phyloP scores from a whole-genome alignment of 495 filamentous ascomycete species.

The Chlorociboria aeruginascens region DNA sequence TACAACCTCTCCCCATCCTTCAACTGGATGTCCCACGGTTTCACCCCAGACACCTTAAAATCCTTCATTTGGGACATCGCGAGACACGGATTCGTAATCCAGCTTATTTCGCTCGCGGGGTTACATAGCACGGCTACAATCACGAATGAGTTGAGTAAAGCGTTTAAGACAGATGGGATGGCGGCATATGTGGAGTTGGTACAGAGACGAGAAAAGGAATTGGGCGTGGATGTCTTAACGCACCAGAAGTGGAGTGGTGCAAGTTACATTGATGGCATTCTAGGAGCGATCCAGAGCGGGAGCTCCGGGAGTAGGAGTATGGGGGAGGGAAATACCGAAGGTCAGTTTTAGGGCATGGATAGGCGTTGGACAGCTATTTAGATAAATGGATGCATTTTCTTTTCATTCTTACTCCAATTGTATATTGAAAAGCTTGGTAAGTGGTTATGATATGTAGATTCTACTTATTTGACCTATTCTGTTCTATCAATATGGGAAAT shows the following conservation, averaged over 20 bases:
- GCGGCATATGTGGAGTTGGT: slow-evolving; percentile 86
- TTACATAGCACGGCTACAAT: slow-evolving; percentile 83
- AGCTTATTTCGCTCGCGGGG: slow-evolving; percentile 85
- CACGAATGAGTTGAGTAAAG: slow-evolving; percentile 67
- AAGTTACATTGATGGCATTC: slow-evolving; percentile 80
- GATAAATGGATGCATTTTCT: neutral
- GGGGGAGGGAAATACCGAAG: slow-evolving; percentile 73
- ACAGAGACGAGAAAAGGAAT: slow-evolving; percentile 79
- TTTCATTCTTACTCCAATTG: neutral
- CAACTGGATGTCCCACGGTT: slow-evolving; percentile 97
- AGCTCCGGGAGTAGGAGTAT: slow-evolving; percentile 73
- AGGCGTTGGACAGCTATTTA: neutral
- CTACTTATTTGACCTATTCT: too few species aligned
- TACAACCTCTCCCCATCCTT: slow-evolving; percentile 95
- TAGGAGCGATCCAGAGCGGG: slow-evolving; percentile 86
- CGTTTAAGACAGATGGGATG: slow-evolving; percentile 88
- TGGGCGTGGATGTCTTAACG: slow-evolving; percentile 88
- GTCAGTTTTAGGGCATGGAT: slow-evolving; percentile 29
- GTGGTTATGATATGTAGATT: too few species aligned
- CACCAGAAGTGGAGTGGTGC: slow-evolving; percentile 99
- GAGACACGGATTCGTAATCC: slow-evolving; percentile 83
- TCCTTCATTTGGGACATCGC: slow-evolving; percentile 95
- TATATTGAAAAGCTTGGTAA: too few species aligned
- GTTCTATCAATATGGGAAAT: too few species aligned
- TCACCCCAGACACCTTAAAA: slow-evolving; percentile 63